Percentiles rank a stretch among this genome's conserved stretches.
Evolutionary conservation across 345 rosid genomes (phyloP).

Genomic region (Psidium guajava): DNA sequence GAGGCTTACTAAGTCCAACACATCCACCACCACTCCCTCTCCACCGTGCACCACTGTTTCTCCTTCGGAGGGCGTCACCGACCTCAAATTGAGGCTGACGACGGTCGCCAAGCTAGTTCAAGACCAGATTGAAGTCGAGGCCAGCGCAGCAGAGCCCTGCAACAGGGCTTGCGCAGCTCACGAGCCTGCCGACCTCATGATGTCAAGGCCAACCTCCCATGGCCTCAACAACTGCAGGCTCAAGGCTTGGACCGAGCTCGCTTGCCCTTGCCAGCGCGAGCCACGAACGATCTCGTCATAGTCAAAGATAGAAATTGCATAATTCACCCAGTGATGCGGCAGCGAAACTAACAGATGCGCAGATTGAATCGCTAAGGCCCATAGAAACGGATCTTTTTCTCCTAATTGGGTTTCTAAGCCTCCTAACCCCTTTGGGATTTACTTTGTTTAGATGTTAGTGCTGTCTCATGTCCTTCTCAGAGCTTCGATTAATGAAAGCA

Average conservation of each 20-base stretch:
- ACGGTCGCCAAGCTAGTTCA: neutral
- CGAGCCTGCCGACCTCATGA: neutral
- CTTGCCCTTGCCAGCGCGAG: neutral
- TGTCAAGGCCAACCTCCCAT: neutral
- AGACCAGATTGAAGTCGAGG: neutral
- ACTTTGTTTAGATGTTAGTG: no score
- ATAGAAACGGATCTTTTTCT: no score
- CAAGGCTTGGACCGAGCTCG: neutral
- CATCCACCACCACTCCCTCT: neutral
- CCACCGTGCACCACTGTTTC: neutral
- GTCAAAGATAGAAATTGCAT: neutral
- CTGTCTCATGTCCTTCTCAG: no score
- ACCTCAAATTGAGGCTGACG: neutral
- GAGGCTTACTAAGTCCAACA: neutral
- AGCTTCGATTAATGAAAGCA: no score
- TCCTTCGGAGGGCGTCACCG: neutral
- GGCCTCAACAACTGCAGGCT: neutral
- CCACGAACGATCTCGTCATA: neutral
- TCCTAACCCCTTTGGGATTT: no score
- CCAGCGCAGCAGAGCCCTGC: neutral
- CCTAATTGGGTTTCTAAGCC: no score
- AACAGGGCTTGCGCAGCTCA: no score
- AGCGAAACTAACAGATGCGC: no score
- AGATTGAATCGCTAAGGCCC: no score
- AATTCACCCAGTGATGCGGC: no score